Conservation (phyloP, 2,329 filamentous ascomycete species). For the Calonectria pauciramosa region DNA sequence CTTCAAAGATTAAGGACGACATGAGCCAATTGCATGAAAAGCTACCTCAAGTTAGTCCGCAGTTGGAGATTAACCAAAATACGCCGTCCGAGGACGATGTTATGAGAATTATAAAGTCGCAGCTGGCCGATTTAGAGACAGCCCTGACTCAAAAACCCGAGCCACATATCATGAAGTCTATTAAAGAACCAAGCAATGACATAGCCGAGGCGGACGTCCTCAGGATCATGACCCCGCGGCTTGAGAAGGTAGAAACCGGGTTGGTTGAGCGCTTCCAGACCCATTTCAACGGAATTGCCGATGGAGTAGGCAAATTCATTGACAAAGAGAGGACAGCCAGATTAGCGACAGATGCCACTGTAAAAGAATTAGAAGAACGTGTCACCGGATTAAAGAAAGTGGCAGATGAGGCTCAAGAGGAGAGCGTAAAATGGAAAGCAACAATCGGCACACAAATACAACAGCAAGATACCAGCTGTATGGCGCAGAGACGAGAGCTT, state of each 20-base stretch:
- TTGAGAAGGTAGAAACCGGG: constrained; percentile 22
- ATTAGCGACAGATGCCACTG: constrained; percentile 24
- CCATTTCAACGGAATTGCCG: constrained; percentile 20
- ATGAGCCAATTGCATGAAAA: background rate
- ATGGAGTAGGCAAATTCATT: constrained; percentile 35
- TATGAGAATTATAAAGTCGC: background rate
- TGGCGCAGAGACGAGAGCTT: constrained; percentile 15
- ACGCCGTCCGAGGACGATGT: background rate
- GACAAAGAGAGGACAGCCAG: constrained; percentile 35
- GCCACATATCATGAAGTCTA: background rate
- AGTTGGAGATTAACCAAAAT: background rate
- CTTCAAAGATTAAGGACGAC: background rate
- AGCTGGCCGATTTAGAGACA: background rate
- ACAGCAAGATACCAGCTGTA: background rate
- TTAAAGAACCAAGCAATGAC: background rate
- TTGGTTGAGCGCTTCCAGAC: constrained; percentile 16
- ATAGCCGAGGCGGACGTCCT: constrained; percentile 26
- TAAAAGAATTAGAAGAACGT: constrained; percentile 20
- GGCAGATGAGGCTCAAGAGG: constrained; percentile 2
- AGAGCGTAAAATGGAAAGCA: background rate
- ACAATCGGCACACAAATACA: background rate
- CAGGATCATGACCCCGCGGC: constrained; percentile 22
- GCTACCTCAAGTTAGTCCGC: background rate
- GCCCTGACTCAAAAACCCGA: background rate
- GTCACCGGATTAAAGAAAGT: constrained; percentile 5